Base-by-base conservation (phyloP, 192 early-diverging fungal species). In the Rhizoclosmatium sp. region DNA sequence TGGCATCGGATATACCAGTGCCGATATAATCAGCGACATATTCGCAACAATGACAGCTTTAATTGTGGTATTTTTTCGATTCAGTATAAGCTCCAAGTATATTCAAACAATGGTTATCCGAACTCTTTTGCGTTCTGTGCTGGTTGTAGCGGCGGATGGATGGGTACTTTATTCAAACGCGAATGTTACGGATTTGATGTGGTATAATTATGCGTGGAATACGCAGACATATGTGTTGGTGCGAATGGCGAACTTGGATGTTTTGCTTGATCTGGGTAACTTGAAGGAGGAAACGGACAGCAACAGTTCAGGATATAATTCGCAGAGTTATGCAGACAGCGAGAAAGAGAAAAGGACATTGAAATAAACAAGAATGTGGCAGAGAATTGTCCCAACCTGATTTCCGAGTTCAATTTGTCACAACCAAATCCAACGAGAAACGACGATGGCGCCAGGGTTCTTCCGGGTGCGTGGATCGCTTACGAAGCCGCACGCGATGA, bases 11-110 rank as follows among this genome's bases (percentile, higher is more conserved):
- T 65, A 65, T 65, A 65, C 9, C 39, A 31, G 16, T 10, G 39
- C n/a, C 39, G 62, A 65, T 65, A 65, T 65, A n/a, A 9, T 65
- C n/a, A 31, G 23, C 31, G 62, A 65, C 31, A n/a, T 10, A 19
- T 65, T 65, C 31, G 62, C n/a, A 23, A 65, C 62, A 23, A 9
- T 65, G 62, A 65, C 62, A 9, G 62, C 62, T 65, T 19, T 65
- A 31, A 10, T 10, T 23, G 1, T 65, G 0, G 23, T 31, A 10
- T 65, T n/a, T 65, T 65, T 19, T 31, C 19, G 39, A 65, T 65
- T 65, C 62, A 65, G 39, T 23, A 40, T 40, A 12, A 65, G 62
- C 31, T 65, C 62, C 9, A 31, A 19, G 23, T 65, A 65, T 23
- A 65, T 65, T 65, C 62, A 31, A 10, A 40, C n/a, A 65, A 65